These are phyloP conservation scores for Abelmoschus esculentus DNA, from an alignment of 345 rosid genomes.

Conservation along the genomic window DNA sequence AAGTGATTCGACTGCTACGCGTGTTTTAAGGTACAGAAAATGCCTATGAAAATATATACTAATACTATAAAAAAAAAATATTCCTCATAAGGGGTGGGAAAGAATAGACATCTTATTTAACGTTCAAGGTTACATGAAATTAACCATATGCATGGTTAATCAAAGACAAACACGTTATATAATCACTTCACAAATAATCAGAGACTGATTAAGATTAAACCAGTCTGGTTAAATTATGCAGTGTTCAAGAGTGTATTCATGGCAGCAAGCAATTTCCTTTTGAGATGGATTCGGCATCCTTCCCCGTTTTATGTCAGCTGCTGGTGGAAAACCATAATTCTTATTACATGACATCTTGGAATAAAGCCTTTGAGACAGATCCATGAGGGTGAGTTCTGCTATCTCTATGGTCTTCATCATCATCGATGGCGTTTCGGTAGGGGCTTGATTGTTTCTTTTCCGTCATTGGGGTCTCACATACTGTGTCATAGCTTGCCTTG, in stretches of 20 bases:
- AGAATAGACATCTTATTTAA: not conserved
- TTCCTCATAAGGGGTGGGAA: not conserved
- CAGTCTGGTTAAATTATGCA: not conserved
- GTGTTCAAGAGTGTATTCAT: not conserved
- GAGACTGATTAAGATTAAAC: not conserved
- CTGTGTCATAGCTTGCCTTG: constrained; percentile 46
- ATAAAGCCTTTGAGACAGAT: constrained; percentile 66
- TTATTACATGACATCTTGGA: constrained; percentile 40
- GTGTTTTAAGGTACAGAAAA: not conserved
- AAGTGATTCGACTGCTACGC: not conserved
- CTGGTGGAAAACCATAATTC: not conserved
- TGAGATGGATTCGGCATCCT: not conserved
- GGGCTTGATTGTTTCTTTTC: constrained; percentile 32
- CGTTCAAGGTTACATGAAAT: constrained; percentile 5
- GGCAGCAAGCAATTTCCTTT: not conserved
- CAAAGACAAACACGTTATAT: constrained; percentile 5
- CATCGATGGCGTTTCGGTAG: constrained; percentile 20
- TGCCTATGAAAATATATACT: not conserved
- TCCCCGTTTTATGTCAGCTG: not conserved
- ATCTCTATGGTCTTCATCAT: constrained; percentile 22
- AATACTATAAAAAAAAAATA: not conserved
- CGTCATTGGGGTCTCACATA: constrained; percentile 73
- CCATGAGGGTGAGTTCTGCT: constrained; percentile 21
- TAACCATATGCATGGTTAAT: not conserved
- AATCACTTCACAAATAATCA: constrained; percentile 3